Percentiles rank a stretch among this genome's conserved stretches.
phyloP scores from a whole-genome alignment of 1,284 basidiomycete species.

The Heliocybe sulcata region DNA sequence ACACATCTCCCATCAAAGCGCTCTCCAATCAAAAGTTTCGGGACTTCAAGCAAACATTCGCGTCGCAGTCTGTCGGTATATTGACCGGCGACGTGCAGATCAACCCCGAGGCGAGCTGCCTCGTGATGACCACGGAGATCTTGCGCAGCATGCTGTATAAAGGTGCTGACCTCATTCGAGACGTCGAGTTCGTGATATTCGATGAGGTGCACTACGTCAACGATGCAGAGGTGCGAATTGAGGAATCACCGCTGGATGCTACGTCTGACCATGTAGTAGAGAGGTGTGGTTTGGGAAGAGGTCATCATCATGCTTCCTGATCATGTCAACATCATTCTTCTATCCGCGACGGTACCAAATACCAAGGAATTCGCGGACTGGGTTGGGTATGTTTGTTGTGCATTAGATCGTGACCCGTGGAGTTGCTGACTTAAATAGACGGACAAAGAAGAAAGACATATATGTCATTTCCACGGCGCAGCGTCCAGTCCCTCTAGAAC shows the following conservation, averaged over 20 bases:
- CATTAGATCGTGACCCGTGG: not conserved
- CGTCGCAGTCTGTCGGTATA: conserved; percentile 89
- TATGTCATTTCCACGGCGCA: conserved; percentile 98
- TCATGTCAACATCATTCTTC: conserved; percentile 92
- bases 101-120: conserved; percentile 94
- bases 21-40: conserved; percentile 99
- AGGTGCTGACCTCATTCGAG: conserved; percentile 95
- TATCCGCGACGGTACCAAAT: conserved; percentile 98
- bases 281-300: conserved; percentile 99
- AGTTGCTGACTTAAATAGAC: conserved; percentile 36
- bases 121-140: conserved; percentile 99
- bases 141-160: conserved; percentile 98
- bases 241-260: conserved; percentile 1
- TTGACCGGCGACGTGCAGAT: conserved; percentile 99
- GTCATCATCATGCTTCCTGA: conserved; percentile 99
- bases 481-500: conserved; percentile 94
- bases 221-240: conserved; percentile 82
- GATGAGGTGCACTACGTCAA: conserved; percentile 99
- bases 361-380: conserved; percentile 98
- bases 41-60: conserved; percentile 97
- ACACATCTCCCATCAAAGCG: conserved; percentile 98
- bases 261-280: conserved; percentile 34
- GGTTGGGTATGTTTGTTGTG: conserved; percentile 78
- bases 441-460: conserved; percentile 99
- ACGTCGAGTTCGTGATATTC: conserved; percentile 99